Evolutionary conservation across 371 early-diverging fungal genomes (phyloP).

Genomic region (Mortierella sp.): DNA sequence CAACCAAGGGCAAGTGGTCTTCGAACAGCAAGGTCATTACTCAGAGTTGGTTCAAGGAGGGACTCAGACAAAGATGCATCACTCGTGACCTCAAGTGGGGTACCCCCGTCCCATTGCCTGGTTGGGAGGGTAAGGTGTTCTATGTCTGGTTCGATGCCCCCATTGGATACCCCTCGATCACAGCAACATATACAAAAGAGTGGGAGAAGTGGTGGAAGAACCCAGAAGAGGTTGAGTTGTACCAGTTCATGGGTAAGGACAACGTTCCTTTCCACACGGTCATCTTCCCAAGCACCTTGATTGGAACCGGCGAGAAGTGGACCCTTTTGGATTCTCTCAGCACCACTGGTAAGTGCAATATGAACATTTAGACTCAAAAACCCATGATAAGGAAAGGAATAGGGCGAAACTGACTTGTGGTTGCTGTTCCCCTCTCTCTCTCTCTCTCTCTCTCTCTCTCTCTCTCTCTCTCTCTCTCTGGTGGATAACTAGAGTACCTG

Average conservation of each 20-base stretch:
- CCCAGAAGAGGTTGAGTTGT: conserved; percentile 93
- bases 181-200: conserved; percentile 92
- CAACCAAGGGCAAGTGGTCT: conserved; percentile 88
- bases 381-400: background rate
- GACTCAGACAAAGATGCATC: conserved; percentile 96
- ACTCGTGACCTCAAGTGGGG: conserved; percentile 99
- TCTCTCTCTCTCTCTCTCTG: conserved; percentile 6
- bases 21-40: conserved; percentile 94
- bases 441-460: background rate
- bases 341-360: conserved; percentile 88
- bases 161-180: conserved; percentile 98
- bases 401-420: conserved; percentile 2
- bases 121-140: conserved; percentile 96
- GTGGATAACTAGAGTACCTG: conserved; percentile 88
- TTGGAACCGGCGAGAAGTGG: conserved; percentile 92
- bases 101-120: conserved; percentile 94
- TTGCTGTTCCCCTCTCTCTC: background rate
- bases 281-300: conserved; percentile 95
- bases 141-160: conserved; percentile 99
- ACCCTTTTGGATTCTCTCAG: conserved; percentile 94
- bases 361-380: too few species aligned
- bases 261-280: conserved; percentile 99
- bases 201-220: conserved; percentile 99
- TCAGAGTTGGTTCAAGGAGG: conserved; percentile 97
- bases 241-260: conserved; percentile 99